Conservation (phyloP, 768 basidiomycete species). For the Hypholoma sublateritium region DNA sequence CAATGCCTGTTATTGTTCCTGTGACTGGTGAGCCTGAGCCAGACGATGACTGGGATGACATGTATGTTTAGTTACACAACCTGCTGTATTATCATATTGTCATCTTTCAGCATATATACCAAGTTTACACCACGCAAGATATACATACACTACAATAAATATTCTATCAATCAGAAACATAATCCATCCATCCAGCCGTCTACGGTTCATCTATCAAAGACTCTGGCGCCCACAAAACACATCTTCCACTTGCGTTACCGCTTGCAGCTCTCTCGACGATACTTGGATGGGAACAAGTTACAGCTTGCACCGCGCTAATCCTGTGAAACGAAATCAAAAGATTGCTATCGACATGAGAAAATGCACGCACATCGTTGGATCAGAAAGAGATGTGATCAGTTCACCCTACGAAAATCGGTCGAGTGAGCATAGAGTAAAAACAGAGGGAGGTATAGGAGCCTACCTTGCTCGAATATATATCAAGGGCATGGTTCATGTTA, state of each 20-base stretch:
- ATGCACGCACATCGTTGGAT: slow-evolving; percentile 50
- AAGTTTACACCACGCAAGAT: slow-evolving; percentile 7
- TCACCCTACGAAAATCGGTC: slow-evolving; percentile 53
- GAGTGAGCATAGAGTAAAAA: background rate
- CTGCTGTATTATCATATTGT: background rate
- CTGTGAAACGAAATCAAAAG: slow-evolving; percentile 32
- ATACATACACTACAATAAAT: slow-evolving; percentile 3
- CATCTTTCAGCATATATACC: slow-evolving; percentile 5
- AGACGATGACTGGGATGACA: slow-evolving; percentile 64
- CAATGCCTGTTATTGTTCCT: background rate
- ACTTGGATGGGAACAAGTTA: slow-evolving; percentile 83
- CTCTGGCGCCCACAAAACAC: slow-evolving; percentile 69
- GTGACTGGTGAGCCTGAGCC: background rate
- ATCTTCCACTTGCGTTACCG: slow-evolving; percentile 79
- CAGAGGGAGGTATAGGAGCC: background rate
- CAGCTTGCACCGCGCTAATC: slow-evolving; percentile 84
- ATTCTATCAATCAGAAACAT: too few relatives aligned
- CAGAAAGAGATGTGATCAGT: slow-evolving; percentile 60
- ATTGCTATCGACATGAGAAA: background rate
- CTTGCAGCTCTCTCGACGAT: slow-evolving; percentile 72
- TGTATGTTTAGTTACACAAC: slow-evolving; percentile 57
- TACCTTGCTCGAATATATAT: slow-evolving; percentile 75
- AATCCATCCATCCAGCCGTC: background rate
- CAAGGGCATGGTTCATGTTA: slow-evolving; percentile 76
- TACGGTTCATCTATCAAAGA: slow-evolving; percentile 4